phyloP scores from a whole-genome alignment of 164 flowering plant species.

The Magnolia officinalis region DNA sequence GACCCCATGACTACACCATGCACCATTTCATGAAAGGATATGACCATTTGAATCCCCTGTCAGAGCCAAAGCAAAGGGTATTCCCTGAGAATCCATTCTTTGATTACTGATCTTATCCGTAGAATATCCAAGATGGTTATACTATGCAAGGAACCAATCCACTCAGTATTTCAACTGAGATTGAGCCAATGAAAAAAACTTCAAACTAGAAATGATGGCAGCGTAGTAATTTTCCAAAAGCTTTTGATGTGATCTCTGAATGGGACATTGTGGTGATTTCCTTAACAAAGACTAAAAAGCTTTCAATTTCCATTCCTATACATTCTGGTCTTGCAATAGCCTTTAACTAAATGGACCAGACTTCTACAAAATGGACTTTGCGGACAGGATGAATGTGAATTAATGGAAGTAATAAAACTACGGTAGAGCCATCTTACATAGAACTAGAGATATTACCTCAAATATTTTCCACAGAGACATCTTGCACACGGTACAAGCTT shows the following conservation, averaged over 20 bases:
- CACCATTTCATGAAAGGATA: neutral
- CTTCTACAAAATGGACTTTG: constrained; percentile 21
- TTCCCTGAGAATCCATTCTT: neutral
- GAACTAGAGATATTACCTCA: constrained; percentile 19
- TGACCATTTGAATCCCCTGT: neutral
- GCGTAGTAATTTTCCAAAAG: neutral
- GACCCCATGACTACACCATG: neutral
- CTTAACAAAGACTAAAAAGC: neutral
- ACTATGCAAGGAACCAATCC: neutral
- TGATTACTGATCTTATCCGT: neutral
- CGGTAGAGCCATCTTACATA: neutral
- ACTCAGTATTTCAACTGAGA: neutral
- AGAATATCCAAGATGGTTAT: neutral
- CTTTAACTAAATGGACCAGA: constrained; percentile 28
- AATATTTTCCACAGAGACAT: constrained; percentile 29
- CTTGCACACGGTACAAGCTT: constrained; percentile 31
- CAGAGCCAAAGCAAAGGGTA: neutral
- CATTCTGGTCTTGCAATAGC: constrained; percentile 11
- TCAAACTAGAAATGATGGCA: neutral
- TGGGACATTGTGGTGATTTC: neutral
- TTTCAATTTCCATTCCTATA: constrained; percentile 17
- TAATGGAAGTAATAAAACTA: constrained; percentile 24
- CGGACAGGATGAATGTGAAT: constrained; percentile 28
- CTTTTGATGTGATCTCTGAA: neutral
- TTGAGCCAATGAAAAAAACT: neutral